phyloP scores from a whole-genome alignment of 805 yeast genomes.

The Millerozyma acaciae region DNA sequence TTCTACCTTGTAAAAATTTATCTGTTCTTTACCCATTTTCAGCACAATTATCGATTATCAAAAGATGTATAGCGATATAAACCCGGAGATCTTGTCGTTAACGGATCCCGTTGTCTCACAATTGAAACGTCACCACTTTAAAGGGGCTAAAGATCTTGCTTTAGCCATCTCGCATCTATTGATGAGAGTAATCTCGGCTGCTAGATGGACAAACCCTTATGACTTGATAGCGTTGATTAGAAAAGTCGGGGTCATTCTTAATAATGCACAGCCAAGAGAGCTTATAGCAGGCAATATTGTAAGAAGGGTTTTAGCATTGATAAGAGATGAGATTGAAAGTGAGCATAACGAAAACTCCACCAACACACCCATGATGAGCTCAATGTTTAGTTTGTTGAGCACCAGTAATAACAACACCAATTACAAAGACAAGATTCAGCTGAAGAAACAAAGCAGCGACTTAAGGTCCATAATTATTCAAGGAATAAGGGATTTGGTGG shows the following conservation, averaged over 20 bases:
- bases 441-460: slow-evolving; percentile 52
- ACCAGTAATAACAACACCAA: slow-evolving; percentile 29
- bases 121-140: slow-evolving; percentile 79
- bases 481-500: slow-evolving; percentile 87
- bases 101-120: slow-evolving; percentile 41
- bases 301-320: slow-evolving; percentile 79
- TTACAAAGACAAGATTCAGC: slow-evolving; percentile 24
- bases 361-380: slow-evolving; percentile 57
- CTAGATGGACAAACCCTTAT: slow-evolving; percentile 78
- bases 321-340: slow-evolving; percentile 80
- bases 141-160: slow-evolving; percentile 80
- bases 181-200: slow-evolving; percentile 83
- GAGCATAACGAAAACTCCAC: slow-evolving; percentile 24
- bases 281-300: slow-evolving; percentile 87
- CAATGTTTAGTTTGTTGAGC: slow-evolving; percentile 85
- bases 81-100: slow-evolving; percentile 31
- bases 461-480: slow-evolving; percentile 83
- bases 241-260: slow-evolving; percentile 63
- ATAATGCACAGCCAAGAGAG: slow-evolving; percentile 83
- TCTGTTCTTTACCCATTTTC: too few relatives aligned
- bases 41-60: too few relatives aligned
- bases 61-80: slow-evolving; percentile 10
- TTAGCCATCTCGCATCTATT: slow-evolving; percentile 81
- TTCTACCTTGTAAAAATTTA: too few relatives aligned
- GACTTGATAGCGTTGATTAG: slow-evolving; percentile 72